Evolutionary conservation across 1,284 basidiomycete species (phyloP).

Genomic region (Wallemia mellicola): DNA sequence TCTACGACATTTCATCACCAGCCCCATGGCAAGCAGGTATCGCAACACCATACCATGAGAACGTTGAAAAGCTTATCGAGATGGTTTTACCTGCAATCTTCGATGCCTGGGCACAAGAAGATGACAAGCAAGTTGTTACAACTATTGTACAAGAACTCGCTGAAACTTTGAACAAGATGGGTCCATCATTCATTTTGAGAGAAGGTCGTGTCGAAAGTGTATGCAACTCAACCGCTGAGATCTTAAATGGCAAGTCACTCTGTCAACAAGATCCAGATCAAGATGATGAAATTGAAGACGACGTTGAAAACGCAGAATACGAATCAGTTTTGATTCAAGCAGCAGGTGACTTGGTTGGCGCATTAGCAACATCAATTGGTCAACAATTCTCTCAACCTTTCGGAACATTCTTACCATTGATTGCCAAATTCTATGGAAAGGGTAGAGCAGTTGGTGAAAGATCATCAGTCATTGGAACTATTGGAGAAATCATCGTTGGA

Average conservation of each 20-base stretch:
- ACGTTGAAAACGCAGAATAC: conserved; percentile 55
- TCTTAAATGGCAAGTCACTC: conserved; percentile 70
- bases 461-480: conserved; percentile 68
- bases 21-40: conserved; percentile 53
- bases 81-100: conserved; percentile 46
- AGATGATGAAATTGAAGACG: conserved; percentile 44
- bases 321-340: conserved; percentile 84
- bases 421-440: conserved; percentile 75
- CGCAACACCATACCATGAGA: conserved; percentile 29
- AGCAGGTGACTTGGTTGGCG: conserved; percentile 76
- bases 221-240: conserved; percentile 44
- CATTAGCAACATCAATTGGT: conserved; percentile 60
- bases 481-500: conserved; percentile 84
- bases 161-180: conserved; percentile 68
- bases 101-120: conserved; percentile 76
- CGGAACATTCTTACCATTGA: conserved; percentile 54
- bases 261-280: conserved; percentile 92
- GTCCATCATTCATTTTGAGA: conserved; percentile 35
- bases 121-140: conserved; percentile 78
- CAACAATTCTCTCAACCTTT: conserved; percentile 63
- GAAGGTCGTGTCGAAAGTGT: conserved; percentile 33
- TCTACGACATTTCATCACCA: conserved; percentile 63
- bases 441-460: conserved; percentile 67
- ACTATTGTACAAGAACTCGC: conserved; percentile 58
- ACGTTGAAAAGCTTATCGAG: conserved; percentile 52